Evolutionary conservation across 2,329 filamentous ascomycete genomes (phyloP), one percentile per base, ranked within the genome.

Genomic region (Fusarium napiforme): DNA sequence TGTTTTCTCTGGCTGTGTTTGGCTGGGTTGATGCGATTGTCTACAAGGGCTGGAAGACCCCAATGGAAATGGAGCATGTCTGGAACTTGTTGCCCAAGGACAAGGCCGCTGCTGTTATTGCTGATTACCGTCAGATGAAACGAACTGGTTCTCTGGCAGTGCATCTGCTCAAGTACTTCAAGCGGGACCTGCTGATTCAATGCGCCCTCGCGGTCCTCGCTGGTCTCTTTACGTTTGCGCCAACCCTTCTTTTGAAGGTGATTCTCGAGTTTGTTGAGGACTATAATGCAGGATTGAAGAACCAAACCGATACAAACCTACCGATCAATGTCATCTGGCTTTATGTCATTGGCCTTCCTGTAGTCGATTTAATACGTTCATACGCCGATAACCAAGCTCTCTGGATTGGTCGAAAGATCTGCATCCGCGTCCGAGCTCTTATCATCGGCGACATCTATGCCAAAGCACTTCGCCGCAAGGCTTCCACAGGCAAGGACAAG

Each of bases 361-460:
- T 95, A 45, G 92, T 95, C 12, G 95, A 96, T 67, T 87, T 93
- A 45, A 84, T 96, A 30, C 93, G 95, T 66, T 96, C 96, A 9
- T 86, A 97, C 28, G 91, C 91, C 37, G 94, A 96, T 81, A 93
- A 93, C 26, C 93, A 96, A 81, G 93, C 94, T 14, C 87, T 99
- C 1, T 99, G 94, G 93, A 93, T 97, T 67, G 96, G 96, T 21
- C 92, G 96, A 63, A 97, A 95, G 82, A 93, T 98, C 70, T 98
- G 95, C 83, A 96, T 99, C 77, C 92, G 94, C 70, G 87, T 98
- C 47, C 93, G 96, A 71, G 95, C 96, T 57, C 96, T 99, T 79
- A 95, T 99, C 71, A 94, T 99, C 74, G 96, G 96, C 62, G 96
- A 99, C 79, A 96, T 99, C 52, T 99, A 99, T 81, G 93, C 95